These are phyloP conservation scores for Penicillium sp. DNA, from an alignment of 2,329 filamentous ascomycete genomes.

Conservation along the genomic window DNA sequence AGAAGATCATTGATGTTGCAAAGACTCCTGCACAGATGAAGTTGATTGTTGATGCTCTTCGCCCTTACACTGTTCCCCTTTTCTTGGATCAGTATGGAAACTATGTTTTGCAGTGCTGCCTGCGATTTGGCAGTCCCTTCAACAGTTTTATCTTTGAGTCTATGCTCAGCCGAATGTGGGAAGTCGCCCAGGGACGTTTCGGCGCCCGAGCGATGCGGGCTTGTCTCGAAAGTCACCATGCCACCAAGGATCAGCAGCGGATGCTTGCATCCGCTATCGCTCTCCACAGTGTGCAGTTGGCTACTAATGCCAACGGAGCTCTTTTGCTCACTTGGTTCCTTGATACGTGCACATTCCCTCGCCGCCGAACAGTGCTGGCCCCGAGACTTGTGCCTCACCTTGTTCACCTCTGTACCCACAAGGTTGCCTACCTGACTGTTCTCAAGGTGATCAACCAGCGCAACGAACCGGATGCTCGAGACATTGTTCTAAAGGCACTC, in stretches of 20 bases:
- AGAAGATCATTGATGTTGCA: slow-evolving; percentile 98
- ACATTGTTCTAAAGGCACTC: slow-evolving; percentile 82
- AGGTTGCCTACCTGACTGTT: slow-evolving; percentile 95
- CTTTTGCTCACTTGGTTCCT: slow-evolving; percentile 95
- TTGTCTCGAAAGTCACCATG: slow-evolving; percentile 91
- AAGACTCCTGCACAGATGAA: slow-evolving; percentile 79
- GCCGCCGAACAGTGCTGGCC: slow-evolving; percentile 84
- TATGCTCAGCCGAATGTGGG: slow-evolving; percentile 93
- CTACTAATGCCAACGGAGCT: slow-evolving; percentile 93
- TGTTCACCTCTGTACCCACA: slow-evolving; percentile 95
- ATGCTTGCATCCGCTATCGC: slow-evolving; percentile 93
- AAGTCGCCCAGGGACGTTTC: slow-evolving; percentile 87
- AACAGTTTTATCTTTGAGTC: slow-evolving; percentile 98
- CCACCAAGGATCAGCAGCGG: slow-evolving; percentile 91
- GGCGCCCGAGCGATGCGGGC: slow-evolving; percentile 95
- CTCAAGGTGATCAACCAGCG: slow-evolving; percentile 98
- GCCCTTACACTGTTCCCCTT: slow-evolving; percentile 81
- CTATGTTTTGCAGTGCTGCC: slow-evolving; percentile 93
- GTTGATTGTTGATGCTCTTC: slow-evolving; percentile 78
- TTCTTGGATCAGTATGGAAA: slow-evolving; percentile 99
- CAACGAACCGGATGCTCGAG: slow-evolving; percentile 85
- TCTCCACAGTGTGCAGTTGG: slow-evolving; percentile 93
- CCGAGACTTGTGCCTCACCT: slow-evolving; percentile 89
- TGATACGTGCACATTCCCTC: slow-evolving; percentile 94
- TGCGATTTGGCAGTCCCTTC: slow-evolving; percentile 83